phyloP scores from a whole-genome alignment of 2,329 filamentous ascomycete species.

The Didymella arachidicola region DNA sequence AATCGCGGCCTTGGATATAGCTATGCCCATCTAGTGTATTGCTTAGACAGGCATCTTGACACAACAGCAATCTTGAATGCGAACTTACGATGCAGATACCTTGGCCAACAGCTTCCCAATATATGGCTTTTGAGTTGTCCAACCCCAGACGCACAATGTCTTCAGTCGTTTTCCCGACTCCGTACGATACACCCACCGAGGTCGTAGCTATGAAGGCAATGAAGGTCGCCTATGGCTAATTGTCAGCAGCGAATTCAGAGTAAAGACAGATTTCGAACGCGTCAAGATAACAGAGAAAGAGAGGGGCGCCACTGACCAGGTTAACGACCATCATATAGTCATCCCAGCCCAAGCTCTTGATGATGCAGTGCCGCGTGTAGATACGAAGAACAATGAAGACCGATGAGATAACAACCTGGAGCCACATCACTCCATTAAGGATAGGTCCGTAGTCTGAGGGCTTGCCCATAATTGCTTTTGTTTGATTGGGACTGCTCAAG shows the following conservation, averaged over 20 bases:
- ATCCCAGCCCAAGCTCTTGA: conserved; percentile 41
- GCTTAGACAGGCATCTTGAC: neutral
- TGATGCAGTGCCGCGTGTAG: conserved; percentile 41
- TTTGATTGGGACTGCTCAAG: neutral
- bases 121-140: conserved; percentile 42
- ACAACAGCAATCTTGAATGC: neutral
- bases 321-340: conserved; percentile 42
- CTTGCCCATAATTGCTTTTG: conserved; percentile 25
- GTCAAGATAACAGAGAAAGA: neutral
- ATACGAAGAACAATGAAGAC: conserved; percentile 37
- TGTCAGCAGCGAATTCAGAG: neutral
- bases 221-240: conserved; percentile 29
- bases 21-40: conserved; percentile 36
- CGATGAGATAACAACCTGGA: conserved; percentile 36
- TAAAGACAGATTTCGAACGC: neutral
- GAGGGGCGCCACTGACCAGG: conserved; percentile 26
- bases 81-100: conserved; percentile 35
- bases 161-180: conserved; percentile 40
- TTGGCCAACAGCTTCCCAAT: conserved; percentile 44
- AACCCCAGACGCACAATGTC: conserved; percentile 28
- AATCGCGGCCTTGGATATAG: conserved; percentile 41
- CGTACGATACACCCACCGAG: conserved; percentile 36
- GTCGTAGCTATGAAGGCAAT: conserved; percentile 37
- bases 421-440: conserved; percentile 44
- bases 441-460: conserved; percentile 33